Base-by-base conservation (phyloP, 1,284 basidiomycete species). In the Boletus chippewaensis region DNA sequence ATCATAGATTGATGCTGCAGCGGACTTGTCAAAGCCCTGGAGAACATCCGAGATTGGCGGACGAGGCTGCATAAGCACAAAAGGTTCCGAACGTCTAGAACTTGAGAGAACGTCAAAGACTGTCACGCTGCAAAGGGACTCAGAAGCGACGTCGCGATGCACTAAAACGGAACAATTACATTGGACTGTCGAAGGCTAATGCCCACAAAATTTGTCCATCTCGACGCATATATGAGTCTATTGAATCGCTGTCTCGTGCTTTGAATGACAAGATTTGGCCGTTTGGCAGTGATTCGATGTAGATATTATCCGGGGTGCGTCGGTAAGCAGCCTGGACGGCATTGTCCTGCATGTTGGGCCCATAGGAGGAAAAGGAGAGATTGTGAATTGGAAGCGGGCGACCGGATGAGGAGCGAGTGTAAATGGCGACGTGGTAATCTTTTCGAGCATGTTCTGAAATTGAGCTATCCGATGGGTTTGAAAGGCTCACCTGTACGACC, bases 301-400 rank as follows among this genome's bases (percentile, higher is more conserved):
- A 93, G 36, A 74, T 69, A 54, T 84, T 76, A 66, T 93, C 90
- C 41, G 80, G 78, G 0, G 89, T 87, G 16, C 75, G 77, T 6
- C 74, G 76, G 67, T 91, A 92, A 4, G 76, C 61, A 4, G 78
- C 66, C 62, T 93, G 91, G 11, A 80, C 61, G 5, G 74, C 65
- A 53, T 75, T 77, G 61, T 89, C 83, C 62, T 88, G 79, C 59
- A 87, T 88, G 61, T 91, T 91, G 6, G 91, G 88, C 0, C 89
- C 87, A 63, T 92, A 93, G 0, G 81, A 79, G 0, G 91, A 91
- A 66, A 90, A 93, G 0, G 83, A 80, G 5, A 93, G 75, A 47
- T 83, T 84, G 59, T 92, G 90, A 3, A 83, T 70, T 5, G 83
- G 82, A 5, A 72, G 64, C n/a, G 67, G 67, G 7, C 66, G 65